phyloP scores from a whole-genome alignment of 345 rosid genomes.

The Citrus sp. region DNA sequence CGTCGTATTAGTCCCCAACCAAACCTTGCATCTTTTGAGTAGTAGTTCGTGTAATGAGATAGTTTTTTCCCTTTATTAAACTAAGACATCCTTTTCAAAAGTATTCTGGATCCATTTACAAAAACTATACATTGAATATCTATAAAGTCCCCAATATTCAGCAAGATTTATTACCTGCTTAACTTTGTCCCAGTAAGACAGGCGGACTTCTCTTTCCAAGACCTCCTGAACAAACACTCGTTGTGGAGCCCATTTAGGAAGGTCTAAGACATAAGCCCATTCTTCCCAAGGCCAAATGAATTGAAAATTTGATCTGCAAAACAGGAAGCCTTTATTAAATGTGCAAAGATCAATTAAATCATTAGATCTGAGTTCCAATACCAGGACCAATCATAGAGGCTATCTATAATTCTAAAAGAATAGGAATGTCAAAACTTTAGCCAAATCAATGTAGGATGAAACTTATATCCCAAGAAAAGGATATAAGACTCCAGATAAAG shows the following conservation, averaged over 20 bases:
- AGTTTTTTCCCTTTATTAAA: too few species aligned
- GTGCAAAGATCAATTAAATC: neutral
- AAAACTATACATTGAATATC: neutral
- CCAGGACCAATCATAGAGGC: neutral
- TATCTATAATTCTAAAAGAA: neutral
- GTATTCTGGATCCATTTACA: neutral
- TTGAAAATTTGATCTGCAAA: conserved; percentile 87
- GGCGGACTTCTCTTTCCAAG: conserved; percentile 93
- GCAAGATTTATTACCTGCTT: conserved; percentile 63
- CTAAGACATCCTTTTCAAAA: neutral
- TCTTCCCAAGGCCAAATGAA: conserved; percentile 99
- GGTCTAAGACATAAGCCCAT: conserved; percentile 94
- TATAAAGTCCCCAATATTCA: neutral
- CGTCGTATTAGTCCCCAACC: too few species aligned
- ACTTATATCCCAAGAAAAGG: neutral
- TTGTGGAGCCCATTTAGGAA: conserved; percentile 98
- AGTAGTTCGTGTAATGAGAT: too few species aligned
- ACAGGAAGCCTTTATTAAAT: conserved; percentile 14
- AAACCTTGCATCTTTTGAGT: neutral
- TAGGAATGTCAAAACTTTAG: neutral
- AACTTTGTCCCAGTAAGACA: conserved; percentile 97
- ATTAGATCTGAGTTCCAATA: neutral
- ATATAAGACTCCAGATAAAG: too few species aligned
- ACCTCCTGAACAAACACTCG: conserved; percentile 98
- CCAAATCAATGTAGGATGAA: neutral